phyloP scores from a whole-genome alignment of 2,329 filamentous ascomycete genomes.

The Scortechinia acanthostroma region DNA sequence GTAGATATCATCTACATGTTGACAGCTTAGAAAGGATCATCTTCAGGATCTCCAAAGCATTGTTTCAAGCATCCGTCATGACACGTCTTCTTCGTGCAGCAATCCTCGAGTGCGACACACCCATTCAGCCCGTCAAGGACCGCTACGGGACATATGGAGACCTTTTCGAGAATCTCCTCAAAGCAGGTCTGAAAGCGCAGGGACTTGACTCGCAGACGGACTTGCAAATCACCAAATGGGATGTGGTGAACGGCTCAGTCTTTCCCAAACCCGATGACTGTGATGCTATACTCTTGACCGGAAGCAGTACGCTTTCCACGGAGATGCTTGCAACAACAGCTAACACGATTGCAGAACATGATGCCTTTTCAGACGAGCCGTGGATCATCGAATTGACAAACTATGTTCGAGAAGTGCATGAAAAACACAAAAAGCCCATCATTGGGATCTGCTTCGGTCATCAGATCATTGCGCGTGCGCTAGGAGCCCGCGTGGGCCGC shows the following conservation, averaged over 20 bases:
- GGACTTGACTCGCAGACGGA: background rate
- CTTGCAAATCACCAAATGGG: background rate
- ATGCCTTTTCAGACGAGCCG: slow-evolving; percentile 29
- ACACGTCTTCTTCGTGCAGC: too few species aligned
- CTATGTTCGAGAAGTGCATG: slow-evolving; percentile 20
- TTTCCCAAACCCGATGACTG: slow-evolving; percentile 48
- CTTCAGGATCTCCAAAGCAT: too few species aligned
- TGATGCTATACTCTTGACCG: slow-evolving; percentile 78
- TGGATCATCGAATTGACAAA: slow-evolving; percentile 34
- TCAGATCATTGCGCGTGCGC: slow-evolving; percentile 34
- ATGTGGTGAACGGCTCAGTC: background rate
- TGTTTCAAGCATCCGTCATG: too few species aligned
- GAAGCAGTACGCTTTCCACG: too few species aligned
- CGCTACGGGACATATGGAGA: background rate
- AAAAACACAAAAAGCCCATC: slow-evolving; percentile 15
- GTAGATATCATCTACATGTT: too few species aligned
- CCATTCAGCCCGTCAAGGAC: background rate
- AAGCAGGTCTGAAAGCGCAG: too few species aligned
- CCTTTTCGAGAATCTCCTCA: background rate
- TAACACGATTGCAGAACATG: slow-evolving; percentile 21
- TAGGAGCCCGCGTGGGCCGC: slow-evolving; percentile 23
- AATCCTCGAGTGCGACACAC: background rate
- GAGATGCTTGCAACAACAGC: too few species aligned
- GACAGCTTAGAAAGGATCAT: too few species aligned
- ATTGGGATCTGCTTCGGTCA: slow-evolving; percentile 39